Percentiles rank a stretch among this genome's conserved stretches.
Conservation (phyloP, 768 basidiomycete species). For the Tricholoma saponaceum region DNA sequence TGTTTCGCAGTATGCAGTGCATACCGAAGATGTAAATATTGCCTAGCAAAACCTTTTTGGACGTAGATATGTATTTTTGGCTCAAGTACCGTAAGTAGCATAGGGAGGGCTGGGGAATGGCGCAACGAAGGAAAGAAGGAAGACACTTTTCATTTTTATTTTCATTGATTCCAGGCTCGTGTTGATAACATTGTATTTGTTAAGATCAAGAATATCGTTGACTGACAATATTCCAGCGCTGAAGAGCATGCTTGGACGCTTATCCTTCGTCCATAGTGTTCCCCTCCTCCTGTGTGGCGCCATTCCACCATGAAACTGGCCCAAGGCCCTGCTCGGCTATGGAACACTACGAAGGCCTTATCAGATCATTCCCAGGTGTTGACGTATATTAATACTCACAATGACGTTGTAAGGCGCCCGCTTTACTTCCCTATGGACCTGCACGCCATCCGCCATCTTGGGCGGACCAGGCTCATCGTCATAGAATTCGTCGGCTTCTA, state of each 20-base stretch:
- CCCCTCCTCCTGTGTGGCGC: slow-evolving; percentile 33
- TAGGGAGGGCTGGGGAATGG: background rate
- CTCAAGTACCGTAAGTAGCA: background rate
- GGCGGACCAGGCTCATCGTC: slow-evolving; percentile 86
- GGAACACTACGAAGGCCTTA: slow-evolving; percentile 52
- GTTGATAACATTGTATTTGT: background rate
- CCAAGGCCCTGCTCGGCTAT: slow-evolving; percentile 83
- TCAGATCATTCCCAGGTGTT: background rate
- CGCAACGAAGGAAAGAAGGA: background rate
- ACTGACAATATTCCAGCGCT: background rate
- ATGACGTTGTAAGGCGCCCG: slow-evolving; percentile 67
- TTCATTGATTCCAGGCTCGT: background rate
- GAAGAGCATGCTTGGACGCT: background rate
- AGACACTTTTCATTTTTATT: background rate
- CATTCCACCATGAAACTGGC: slow-evolving; percentile 72
- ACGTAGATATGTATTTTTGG: background rate
- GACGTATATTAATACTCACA: slow-evolving; percentile 36
- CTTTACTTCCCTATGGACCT: slow-evolving; percentile 44
- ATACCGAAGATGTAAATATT: background rate
- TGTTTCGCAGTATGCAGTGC: background rate
- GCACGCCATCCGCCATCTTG: slow-evolving; percentile 67
- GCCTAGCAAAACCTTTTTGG: background rate
- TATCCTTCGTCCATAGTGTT: slow-evolving; percentile 42
- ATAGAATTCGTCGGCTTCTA: slow-evolving; percentile 79
- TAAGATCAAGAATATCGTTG: background rate